Percentiles rank a stretch among this genome's conserved stretches.
Evolutionary conservation across 495 filamentous ascomycete species (phyloP).

Genomic region (Glarea lozoyensis): DNA sequence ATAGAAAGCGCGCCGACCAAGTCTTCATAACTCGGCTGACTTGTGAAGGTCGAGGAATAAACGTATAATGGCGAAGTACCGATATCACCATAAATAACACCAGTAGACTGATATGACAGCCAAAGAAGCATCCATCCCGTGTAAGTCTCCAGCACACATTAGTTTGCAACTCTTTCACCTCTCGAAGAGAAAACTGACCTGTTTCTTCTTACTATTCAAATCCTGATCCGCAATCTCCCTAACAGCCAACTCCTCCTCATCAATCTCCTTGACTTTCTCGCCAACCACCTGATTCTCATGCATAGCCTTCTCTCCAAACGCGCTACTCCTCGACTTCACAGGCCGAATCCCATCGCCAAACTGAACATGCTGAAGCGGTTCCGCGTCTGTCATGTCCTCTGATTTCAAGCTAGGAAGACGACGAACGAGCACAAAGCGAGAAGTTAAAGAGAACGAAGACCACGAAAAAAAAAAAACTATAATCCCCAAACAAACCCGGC

Average conservation of each 20-base stretch:
- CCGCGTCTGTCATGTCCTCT: conserved; percentile 14
- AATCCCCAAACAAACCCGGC: neutral
- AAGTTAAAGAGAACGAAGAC: neutral
- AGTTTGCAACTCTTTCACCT: too few relatives aligned
- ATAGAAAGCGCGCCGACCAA: conserved; percentile 63
- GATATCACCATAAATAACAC: conserved; percentile 72
- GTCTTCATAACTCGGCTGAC: conserved; percentile 46
- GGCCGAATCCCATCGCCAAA: conserved; percentile 16
- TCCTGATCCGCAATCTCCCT: conserved; percentile 24
- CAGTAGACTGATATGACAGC: conserved; percentile 61
- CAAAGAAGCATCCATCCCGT: conserved; percentile 33
- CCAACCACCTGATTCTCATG: conserved; percentile 4
- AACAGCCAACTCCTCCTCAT: conserved; percentile 13
- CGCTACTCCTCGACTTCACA: conserved; percentile 3
- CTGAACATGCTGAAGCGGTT: conserved; percentile 5
- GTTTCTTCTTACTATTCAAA: conserved; percentile 23
- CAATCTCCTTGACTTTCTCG: conserved; percentile 9
- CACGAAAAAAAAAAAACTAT: neutral
- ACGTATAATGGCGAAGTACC: conserved; percentile 69
- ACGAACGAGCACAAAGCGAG: neutral
- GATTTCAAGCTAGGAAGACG: too few relatives aligned
- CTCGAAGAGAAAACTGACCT: too few relatives aligned
- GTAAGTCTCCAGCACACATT: conserved; percentile 31
- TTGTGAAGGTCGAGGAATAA: conserved; percentile 59
- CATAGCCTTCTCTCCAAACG: neutral